A percentile compares a stretch with the other conserved stretches of the same genome.
Evolutionary conservation across 352 stramenopile genomes (phyloP).

Genomic region (Globisporangium okanoganense): DNA sequence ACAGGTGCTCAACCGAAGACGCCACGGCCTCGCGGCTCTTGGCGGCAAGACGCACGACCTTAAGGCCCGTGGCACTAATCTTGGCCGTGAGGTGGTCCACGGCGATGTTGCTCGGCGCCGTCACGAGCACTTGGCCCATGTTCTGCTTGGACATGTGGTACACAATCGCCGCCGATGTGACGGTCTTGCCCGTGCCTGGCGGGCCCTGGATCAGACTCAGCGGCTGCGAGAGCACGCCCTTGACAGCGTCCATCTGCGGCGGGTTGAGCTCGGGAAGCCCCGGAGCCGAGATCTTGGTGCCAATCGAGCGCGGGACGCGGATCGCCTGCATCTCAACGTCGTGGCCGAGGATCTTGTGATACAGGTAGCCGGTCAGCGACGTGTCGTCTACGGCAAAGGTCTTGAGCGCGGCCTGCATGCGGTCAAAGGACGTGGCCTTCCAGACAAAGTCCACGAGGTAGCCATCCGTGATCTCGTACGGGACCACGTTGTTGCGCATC

Average conservation of each 20-base stretch:
- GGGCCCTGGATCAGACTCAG: constrained; percentile 98
- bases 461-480: constrained; percentile 93
- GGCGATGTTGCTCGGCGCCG: constrained; percentile 98
- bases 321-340: constrained; percentile 95
- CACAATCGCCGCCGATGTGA: constrained; percentile 98
- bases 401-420: constrained; percentile 99
- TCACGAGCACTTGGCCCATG: constrained; percentile 98
- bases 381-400: constrained; percentile 98
- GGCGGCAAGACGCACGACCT: constrained; percentile 96
- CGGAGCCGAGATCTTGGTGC: constrained; percentile 84
- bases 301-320: constrained; percentile 60
- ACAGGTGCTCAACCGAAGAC: constrained; percentile 96
- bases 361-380: constrained; percentile 98
- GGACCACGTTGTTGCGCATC: constrained; percentile 79
- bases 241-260: constrained; percentile 95
- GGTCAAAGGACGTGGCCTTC: constrained; percentile 98
- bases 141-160: constrained; percentile 99
- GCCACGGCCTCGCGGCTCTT: constrained; percentile 96
- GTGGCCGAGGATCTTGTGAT: constrained; percentile 98
- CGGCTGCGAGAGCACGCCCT: constrained; percentile 94
- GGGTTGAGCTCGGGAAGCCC: constrained; percentile 97
- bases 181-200: constrained; percentile 96
- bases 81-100: constrained; percentile 97
- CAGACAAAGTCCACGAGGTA: constrained; percentile 99
- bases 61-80: constrained; percentile 97